A percentile compares a stretch with the other conserved stretches of the same genome.
Evolutionary conservation across 257 asterid species (phyloP).

Genomic region (Phtheirospermum japonicum): DNA sequence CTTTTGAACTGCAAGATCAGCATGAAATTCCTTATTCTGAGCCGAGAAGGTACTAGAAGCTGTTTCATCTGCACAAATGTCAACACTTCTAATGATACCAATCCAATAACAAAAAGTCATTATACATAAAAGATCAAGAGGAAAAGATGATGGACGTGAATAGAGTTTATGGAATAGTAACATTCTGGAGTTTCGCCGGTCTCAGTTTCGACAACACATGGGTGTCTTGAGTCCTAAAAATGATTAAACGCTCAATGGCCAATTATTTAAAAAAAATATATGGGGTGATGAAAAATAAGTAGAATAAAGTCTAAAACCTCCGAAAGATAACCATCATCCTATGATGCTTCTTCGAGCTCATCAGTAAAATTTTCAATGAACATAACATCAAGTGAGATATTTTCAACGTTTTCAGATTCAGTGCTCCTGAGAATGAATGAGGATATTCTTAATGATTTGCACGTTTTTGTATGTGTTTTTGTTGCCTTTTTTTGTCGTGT

Average conservation of each 20-base stretch:
- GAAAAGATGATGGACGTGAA: not conserved
- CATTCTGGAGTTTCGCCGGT: too few species aligned
- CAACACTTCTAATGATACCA: conserved; percentile 22
- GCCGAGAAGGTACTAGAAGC: too few species aligned
- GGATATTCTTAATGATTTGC: too few species aligned
- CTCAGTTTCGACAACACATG: too few species aligned
- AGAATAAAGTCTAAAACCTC: conserved; percentile 60
- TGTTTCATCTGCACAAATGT: conserved; percentile 51
- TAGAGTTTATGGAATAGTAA: not conserved
- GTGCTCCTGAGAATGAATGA: conserved; percentile 39
- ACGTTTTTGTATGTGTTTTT: too few species aligned
- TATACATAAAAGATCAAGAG: conserved; percentile 12
- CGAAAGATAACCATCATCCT: too few species aligned
- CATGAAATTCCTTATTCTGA: too few species aligned
- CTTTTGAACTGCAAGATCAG: too few species aligned
- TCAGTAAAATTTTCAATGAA: conserved; percentile 55
- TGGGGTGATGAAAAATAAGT: conserved; percentile 5
- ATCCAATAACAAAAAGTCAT: conserved; percentile 15
- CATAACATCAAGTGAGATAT: conserved; percentile 55
- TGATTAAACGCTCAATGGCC: too few species aligned
- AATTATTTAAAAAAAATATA: conserved; percentile 17
- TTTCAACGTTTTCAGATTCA: too few species aligned
- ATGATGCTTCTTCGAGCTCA: conserved; percentile 55
- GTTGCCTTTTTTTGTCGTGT: too few species aligned
- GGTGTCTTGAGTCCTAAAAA: too few species aligned